Conservation (phyloP, 2,329 filamentous ascomycete genomes). For the Bretziella fagacearum region DNA sequence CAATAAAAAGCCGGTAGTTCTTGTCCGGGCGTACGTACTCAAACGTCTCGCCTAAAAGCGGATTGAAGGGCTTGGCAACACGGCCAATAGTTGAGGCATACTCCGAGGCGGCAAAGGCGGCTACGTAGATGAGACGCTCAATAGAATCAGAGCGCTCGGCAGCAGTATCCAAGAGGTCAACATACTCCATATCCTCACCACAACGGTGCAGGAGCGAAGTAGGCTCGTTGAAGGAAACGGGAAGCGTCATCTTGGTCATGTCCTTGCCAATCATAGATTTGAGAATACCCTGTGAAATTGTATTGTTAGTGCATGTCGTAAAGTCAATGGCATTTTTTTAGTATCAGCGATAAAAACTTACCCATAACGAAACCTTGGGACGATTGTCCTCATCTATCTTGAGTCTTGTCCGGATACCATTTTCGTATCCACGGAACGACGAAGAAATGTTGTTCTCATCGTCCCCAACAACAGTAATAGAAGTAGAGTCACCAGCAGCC, state of each 20-base stretch:
- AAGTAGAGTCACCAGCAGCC: conserved; percentile 16
- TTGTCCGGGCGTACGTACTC: conserved; percentile 94
- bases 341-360: conserved; percentile 30
- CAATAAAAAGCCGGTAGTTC: conserved; percentile 94
- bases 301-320: background rate
- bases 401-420: conserved; percentile 59
- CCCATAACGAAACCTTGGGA: conserved; percentile 91
- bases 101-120: conserved; percentile 87
- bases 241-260: conserved; percentile 99
- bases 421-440: conserved; percentile 82
- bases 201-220: conserved; percentile 90
- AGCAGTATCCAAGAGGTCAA: conserved; percentile 75
- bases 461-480: conserved; percentile 22
- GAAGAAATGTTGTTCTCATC: conserved; percentile 47
- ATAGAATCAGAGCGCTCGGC: conserved; percentile 73
- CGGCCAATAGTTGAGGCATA: conserved; percentile 94
- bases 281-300: conserved; percentile 54
- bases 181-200: conserved; percentile 96
- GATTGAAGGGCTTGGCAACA: conserved; percentile 96
- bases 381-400: conserved; percentile 85
- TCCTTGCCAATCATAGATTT: conserved; percentile 99
- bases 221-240: conserved; percentile 96
- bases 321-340: background rate
- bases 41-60: conserved; percentile 86
- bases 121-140: conserved; percentile 85